These are phyloP conservation scores for Candida chauliodis DNA, from an alignment of 805 yeast species.

Conservation along the genomic window DNA sequence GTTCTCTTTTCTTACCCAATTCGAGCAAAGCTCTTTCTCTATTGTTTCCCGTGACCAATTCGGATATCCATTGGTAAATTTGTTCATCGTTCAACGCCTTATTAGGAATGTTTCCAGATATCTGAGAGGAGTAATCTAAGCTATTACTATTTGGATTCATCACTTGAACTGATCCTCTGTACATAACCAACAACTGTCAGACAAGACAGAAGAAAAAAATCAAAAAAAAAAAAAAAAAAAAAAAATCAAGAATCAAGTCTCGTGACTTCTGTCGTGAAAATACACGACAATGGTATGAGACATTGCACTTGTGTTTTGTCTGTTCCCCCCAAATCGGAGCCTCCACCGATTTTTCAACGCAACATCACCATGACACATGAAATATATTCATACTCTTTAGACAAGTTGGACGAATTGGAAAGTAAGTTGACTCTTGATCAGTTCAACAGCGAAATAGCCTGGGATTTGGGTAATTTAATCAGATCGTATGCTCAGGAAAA, in stretches of 20 bases:
- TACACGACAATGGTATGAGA: not conserved
- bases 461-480: conserved; percentile 43
- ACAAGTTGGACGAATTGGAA: conserved; percentile 21
- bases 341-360: too few relatives aligned
- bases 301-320: too few relatives aligned
- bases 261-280: not conserved
- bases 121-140: not conserved
- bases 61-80: conserved; percentile 86
- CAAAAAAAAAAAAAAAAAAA: conserved; percentile 1
- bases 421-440: conserved; percentile 16
- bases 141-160: conserved; percentile 1
- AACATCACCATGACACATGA: conserved; percentile 9
- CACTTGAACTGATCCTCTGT: conserved; percentile 1
- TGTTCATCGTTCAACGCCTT: conserved; percentile 60
- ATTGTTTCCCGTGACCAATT: conserved; percentile 83
- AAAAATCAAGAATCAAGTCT: not conserved
- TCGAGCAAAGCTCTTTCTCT: conserved; percentile 91
- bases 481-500: conserved; percentile 30
- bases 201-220: not conserved
- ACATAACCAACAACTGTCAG: not conserved
- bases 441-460: conserved; percentile 38
- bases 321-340: too few relatives aligned
- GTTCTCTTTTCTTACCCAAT: conserved; percentile 90
- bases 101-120: conserved; percentile 5
- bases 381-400: conserved; percentile 14